phyloP scores from a whole-genome alignment of 768 basidiomycete species.

The Royoungia palumana region DNA sequence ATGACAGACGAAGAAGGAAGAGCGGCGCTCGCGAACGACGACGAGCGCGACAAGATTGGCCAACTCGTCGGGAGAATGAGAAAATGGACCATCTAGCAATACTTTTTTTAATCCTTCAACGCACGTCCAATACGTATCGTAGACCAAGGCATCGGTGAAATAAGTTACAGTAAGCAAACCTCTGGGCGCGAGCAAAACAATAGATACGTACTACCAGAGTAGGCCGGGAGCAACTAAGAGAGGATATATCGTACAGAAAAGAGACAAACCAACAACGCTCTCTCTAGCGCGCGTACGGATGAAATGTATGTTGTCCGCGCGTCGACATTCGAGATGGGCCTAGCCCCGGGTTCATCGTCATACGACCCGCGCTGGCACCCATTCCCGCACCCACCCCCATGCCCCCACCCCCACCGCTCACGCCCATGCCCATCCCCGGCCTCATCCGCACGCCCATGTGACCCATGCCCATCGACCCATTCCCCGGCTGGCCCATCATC shows the following conservation, averaged over 20 bases:
- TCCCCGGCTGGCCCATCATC: slow-evolving; percentile 30
- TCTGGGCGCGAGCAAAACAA: slow-evolving; percentile 1
- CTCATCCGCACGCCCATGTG: slow-evolving; percentile 36
- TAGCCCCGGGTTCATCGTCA: slow-evolving; percentile 40
- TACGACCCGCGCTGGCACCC: slow-evolving; percentile 35
- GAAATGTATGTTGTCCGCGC: slow-evolving; percentile 59
- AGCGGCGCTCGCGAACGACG: slow-evolving; percentile 15
- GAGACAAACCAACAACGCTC: neutral
- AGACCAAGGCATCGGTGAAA: neutral
- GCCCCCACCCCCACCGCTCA: slow-evolving; percentile 38
- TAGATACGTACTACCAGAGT: slow-evolving; percentile 16
- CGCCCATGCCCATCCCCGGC: slow-evolving; percentile 41
- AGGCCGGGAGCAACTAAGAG: slow-evolving; percentile 10
- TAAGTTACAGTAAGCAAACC: neutral
- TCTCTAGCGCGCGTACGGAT: slow-evolving; percentile 57
- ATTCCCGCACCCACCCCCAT: slow-evolving; percentile 35
- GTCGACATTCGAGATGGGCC: slow-evolving; percentile 48
- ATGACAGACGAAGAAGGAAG: slow-evolving; percentile 50
- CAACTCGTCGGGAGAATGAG: slow-evolving; percentile 31
- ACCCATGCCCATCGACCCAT: slow-evolving; percentile 17
- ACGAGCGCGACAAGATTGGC: slow-evolving; percentile 17
- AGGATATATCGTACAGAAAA: slow-evolving; percentile 33
- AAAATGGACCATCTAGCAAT: slow-evolving; percentile 21
- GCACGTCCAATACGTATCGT: slow-evolving; percentile 5
- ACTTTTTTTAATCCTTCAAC: neutral